Base-by-base conservation (phyloP, 2,329 filamentous ascomycete species). In the Cladophialophora yegresii region DNA sequence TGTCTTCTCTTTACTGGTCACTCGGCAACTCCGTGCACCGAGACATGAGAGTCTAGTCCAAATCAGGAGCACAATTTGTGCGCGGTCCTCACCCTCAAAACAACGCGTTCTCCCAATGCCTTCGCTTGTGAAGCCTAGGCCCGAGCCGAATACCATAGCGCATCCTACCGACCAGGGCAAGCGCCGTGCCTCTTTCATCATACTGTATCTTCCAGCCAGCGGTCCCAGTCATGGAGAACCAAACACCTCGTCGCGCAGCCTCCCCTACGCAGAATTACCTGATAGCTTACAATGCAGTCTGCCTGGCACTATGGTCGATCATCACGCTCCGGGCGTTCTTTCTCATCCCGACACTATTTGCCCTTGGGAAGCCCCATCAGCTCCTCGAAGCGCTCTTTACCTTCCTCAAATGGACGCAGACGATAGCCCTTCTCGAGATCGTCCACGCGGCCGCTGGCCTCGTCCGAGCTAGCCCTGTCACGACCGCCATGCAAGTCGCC, bases 401-500 rank as follows among this genome's bases (percentile, higher is more conserved):
- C 0, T 71, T 80, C 12, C 75, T 80, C 9, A 70, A 73, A 26
- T 87, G 90, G 54, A 93, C 90, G 62, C 95, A 99, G 82, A 95
- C 90, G 2, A 77, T 91, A 60, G 95, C 95, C 0, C 78, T 86
- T 51, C 80, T 97, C 75, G 95, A 99, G 80, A 85, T 98, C 54
- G 73, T 92, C 67, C 93, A 98, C 79, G 89, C 91, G 55, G 76
- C 90, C 0, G 77, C 90, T 36, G 91, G 93, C 63, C 76, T 98
- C 73, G 93, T 99, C 58, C 87, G 93, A 73, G 89, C 93, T 1
- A 92, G 93, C 1, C 77, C 97, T 72, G 71, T 89, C 71, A 98
- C 95, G 4, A 98, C 95, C 5, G 77, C 85, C 43, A 92, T 96
- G 87, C 95, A 99, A 78, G 93, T 98, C 67, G 85, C 90, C 23